Percentiles rank a stretch among this genome's conserved stretches.
These are phyloP conservation scores for Ascochyta fabae DNA, from an alignment of 2,329 filamentous ascomycete genomes.

Conservation along the genomic window DNA sequence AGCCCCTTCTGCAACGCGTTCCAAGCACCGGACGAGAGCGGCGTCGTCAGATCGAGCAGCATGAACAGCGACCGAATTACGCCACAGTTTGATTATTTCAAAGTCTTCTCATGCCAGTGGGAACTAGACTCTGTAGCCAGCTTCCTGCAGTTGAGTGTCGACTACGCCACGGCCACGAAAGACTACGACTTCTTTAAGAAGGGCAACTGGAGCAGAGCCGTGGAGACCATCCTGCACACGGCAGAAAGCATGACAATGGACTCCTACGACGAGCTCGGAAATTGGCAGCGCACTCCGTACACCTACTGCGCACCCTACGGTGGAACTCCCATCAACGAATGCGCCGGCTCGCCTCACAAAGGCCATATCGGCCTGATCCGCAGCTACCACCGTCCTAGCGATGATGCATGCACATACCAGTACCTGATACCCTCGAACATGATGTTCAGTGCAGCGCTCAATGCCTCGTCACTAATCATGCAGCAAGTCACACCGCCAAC, in stretches of 20 bases:
- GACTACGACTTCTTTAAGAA: slow-evolving; percentile 56
- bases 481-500: slow-evolving; percentile 46
- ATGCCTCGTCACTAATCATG: slow-evolving; percentile 60
- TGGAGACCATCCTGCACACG: slow-evolving; percentile 52
- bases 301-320: slow-evolving; percentile 53
- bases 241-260: slow-evolving; percentile 56
- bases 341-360: slow-evolving; percentile 57
- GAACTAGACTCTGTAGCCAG: slow-evolving; percentile 59
- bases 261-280: slow-evolving; percentile 54
- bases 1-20: slow-evolving; percentile 62
- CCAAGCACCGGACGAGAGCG: slow-evolving; percentile 58
- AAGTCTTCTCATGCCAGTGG: slow-evolving; percentile 61
- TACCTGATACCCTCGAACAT: slow-evolving; percentile 63
- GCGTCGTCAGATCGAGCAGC: slow-evolving; percentile 46
- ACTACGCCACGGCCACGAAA: slow-evolving; percentile 56
- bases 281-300: slow-evolving; percentile 53
- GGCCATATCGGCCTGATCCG: slow-evolving; percentile 57
- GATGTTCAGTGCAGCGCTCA: slow-evolving; percentile 74
- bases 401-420: slow-evolving; percentile 59
- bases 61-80: slow-evolving; percentile 52
- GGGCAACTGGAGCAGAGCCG: slow-evolving; percentile 54
- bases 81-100: slow-evolving; percentile 52
- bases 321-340: slow-evolving; percentile 59
- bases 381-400: slow-evolving; percentile 57
- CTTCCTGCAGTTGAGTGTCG: slow-evolving; percentile 56